These are phyloP conservation scores for Nannizziopsis arthrosporioides DNA, from an alignment of 2,329 filamentous ascomycete species.

Conservation along the genomic window DNA sequence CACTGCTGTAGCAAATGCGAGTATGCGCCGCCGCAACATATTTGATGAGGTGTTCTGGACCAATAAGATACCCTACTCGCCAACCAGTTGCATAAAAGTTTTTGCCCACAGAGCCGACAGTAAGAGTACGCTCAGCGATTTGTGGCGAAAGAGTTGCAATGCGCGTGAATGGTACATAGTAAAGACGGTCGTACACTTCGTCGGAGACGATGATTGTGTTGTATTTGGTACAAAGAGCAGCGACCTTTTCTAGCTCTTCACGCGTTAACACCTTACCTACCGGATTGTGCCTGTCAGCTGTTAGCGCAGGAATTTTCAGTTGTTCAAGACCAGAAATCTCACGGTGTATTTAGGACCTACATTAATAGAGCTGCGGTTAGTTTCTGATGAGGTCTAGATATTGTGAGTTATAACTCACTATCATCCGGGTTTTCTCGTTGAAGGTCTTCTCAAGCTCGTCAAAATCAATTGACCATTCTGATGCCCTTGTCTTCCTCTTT, in stretches of 20 bases:
- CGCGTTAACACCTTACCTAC: constrained; percentile 89
- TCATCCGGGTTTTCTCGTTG: constrained; percentile 84
- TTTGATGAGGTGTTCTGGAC: constrained; percentile 75
- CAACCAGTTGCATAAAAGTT: constrained; percentile 97
- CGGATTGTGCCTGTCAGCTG: constrained; percentile 58
- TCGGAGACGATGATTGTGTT: constrained; percentile 88
- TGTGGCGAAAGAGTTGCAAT: constrained; percentile 85
- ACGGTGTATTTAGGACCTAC: constrained; percentile 42
- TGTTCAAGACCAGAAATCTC: constrained; percentile 17
- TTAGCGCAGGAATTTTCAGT: background rate
- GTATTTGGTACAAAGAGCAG: constrained; percentile 79
- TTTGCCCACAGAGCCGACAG: constrained; percentile 92
- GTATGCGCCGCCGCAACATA: constrained; percentile 89
- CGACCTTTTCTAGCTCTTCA: constrained; percentile 72
- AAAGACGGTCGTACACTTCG: constrained; percentile 89
- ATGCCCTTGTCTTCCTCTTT: constrained; percentile 66
- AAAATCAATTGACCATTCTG: constrained; percentile 81
- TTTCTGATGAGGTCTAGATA: constrained; percentile 6
- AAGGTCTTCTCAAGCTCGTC: constrained; percentile 69
- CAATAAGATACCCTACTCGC: constrained; percentile 92
- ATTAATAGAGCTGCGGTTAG: background rate
- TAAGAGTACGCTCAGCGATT: constrained; percentile 75
- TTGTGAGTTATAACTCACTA: constrained; percentile 47
- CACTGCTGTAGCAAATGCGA: constrained; percentile 87
- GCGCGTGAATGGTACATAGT: constrained; percentile 88